phyloP scores from a whole-genome alignment of 306 rosid genomes.

The Prunus davidiana region DNA sequence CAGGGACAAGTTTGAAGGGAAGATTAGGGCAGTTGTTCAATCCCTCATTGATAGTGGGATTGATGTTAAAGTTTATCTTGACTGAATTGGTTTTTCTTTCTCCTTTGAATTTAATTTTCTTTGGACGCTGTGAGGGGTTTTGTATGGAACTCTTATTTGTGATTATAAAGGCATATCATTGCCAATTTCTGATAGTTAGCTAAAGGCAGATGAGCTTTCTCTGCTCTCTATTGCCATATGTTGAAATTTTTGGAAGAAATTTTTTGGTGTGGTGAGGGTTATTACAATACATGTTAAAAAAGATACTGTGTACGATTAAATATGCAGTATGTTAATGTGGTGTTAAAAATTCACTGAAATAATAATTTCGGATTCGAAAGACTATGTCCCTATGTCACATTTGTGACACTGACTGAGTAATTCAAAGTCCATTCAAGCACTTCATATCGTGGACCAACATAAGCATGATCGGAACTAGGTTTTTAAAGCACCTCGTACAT shows the following conservation, averaged over 20 bases:
- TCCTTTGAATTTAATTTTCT: background rate
- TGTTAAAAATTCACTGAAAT: no score
- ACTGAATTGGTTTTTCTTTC: slow-evolving; percentile 30
- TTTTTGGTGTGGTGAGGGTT: no score
- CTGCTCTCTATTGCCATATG: background rate
- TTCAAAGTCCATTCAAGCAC: no score
- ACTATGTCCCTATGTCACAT: no score
- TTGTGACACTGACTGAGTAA: no score
- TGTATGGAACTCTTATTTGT: slow-evolving; percentile 8
- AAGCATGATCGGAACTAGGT: background rate
- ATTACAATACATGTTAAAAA: no score
- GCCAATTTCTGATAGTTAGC: background rate
- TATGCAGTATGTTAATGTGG: no score
- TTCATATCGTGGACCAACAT: no score
- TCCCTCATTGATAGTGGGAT: slow-evolving; percentile 94
- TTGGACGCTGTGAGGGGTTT: background rate
- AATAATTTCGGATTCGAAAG: no score
- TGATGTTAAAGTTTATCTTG: slow-evolving; percentile 85
- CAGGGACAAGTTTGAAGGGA: slow-evolving; percentile 91
- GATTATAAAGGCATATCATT: background rate
- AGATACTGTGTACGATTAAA: no score
- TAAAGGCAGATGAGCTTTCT: background rate
- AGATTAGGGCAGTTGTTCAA: slow-evolving; percentile 94
- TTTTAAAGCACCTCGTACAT: background rate
- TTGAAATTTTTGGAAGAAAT: background rate